A percentile compares a stretch with the other conserved stretches of the same genome.
Conservation (phyloP, 164 flowering plant genomes). For the Houttuynia cordata region DNA sequence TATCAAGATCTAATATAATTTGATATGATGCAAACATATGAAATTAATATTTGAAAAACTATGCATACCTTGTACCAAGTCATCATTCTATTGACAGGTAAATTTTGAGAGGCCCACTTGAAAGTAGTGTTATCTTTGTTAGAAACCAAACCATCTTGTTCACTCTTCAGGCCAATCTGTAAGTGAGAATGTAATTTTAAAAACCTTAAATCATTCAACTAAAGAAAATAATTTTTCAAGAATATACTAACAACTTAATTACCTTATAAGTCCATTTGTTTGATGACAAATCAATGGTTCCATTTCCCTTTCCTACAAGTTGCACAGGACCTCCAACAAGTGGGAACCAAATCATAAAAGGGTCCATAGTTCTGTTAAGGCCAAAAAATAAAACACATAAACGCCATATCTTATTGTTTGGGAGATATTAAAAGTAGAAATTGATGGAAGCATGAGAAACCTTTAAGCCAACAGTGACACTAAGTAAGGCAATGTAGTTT, state of each 20-base stretch:
- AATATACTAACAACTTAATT: no score
- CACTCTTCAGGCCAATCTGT: slow-evolving; percentile 37
- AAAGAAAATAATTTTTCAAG: no score
- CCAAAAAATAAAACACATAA: no score
- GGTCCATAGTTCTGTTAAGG: slow-evolving; percentile 35
- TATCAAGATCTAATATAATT: no score
- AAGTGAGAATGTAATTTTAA: slow-evolving; percentile 40
- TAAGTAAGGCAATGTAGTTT: slow-evolving; percentile 43
- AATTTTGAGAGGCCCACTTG: slow-evolving; percentile 19
- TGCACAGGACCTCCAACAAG: slow-evolving; percentile 37
- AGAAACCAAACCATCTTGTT: slow-evolving; percentile 14
- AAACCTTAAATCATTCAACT: slow-evolving; percentile 3
- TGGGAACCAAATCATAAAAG: slow-evolving; percentile 16
- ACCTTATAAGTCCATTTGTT: slow-evolving; percentile 34
- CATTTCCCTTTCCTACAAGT: slow-evolving; percentile 17
- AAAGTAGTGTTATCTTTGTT: not conserved
- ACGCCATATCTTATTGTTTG: no score
- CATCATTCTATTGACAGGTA: slow-evolving; percentile 26
- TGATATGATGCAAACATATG: no score
- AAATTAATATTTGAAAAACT: no score
- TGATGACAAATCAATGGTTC: slow-evolving; percentile 37
- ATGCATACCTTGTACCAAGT: slow-evolving; percentile 48
- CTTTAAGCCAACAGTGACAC: slow-evolving; percentile 45
- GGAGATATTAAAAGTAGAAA: not conserved
- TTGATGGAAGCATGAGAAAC: no score